Evolutionary conservation across 768 basidiomycete species (phyloP).

Genomic region (Hericium alpestre): DNA sequence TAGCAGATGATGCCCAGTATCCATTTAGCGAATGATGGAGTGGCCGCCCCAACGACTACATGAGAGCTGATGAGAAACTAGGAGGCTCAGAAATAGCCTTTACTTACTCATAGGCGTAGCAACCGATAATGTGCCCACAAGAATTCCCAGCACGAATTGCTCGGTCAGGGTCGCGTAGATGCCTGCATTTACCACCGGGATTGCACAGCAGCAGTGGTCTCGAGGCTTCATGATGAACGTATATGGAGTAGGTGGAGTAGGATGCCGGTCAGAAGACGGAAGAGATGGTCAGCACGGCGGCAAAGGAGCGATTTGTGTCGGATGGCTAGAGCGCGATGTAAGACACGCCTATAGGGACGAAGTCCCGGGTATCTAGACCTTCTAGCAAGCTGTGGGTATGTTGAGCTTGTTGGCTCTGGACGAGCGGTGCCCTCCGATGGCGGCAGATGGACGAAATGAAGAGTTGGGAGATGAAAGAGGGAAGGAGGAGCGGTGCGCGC

Average conservation of each 20-base stretch:
- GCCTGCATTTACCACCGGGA: conserved; percentile 83
- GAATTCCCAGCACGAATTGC: conserved; percentile 57
- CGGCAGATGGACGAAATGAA: too few species aligned
- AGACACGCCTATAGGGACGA: too few species aligned
- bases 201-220: conserved; percentile 89
- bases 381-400: too few species aligned
- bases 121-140: conserved; percentile 64
- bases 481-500: too few species aligned
- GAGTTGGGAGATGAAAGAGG: neutral
- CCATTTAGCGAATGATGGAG: conserved; percentile 65
- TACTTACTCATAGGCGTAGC: conserved; percentile 71
- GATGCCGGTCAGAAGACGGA: neutral
- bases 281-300: too few species aligned
- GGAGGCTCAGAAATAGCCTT: neutral
- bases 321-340: too few species aligned
- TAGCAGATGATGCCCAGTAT: conserved; percentile 73
- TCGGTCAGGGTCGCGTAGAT: conserved; percentile 74
- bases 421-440: too few species aligned
- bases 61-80: neutral
- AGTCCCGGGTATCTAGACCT: too few species aligned
- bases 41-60: conserved; percentile 76
- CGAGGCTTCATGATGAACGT: conserved; percentile 49
- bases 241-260: conserved; percentile 1
- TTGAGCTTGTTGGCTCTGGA: too few species aligned
- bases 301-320: too few species aligned